Evolutionary conservation across 106 monocot genomes (phyloP).

Genomic region (Platanthera zijinensis): DNA sequence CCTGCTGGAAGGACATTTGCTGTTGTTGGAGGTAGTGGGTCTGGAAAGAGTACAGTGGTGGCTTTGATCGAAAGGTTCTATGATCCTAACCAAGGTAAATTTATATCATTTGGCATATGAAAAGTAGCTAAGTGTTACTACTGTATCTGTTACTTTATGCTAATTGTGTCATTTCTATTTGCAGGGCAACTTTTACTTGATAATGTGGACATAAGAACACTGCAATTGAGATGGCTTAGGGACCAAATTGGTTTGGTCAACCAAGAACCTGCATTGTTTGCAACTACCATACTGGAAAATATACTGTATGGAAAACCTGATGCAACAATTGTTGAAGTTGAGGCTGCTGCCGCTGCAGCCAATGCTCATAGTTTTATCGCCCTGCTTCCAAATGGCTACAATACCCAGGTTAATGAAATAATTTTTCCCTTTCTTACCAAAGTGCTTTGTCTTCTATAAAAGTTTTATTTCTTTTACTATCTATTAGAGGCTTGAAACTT

Average conservation of each 20-base stretch:
- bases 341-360: constrained; percentile 82
- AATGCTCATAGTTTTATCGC: constrained; percentile 97
- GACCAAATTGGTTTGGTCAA: constrained; percentile 97
- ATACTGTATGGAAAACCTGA: constrained; percentile 89
- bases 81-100: constrained; percentile 91
- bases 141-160: neutral
- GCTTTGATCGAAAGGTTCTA: constrained; percentile 94
- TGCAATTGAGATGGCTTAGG: constrained; percentile 83
- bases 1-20: constrained; percentile 90
- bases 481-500: neutral
- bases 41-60: constrained; percentile 93
- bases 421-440: too few species aligned
- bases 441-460: neutral
- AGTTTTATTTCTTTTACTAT: neutral
- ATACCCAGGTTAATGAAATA: constrained; percentile 56
- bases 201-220: constrained; percentile 84
- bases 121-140: neutral
- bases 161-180: constrained; percentile 1
- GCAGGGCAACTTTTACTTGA: constrained; percentile 91
- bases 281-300: constrained; percentile 89
- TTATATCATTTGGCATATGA: neutral
- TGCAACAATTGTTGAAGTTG: constrained; percentile 88
- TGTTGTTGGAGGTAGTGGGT: constrained; percentile 97
- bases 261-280: constrained; percentile 98
- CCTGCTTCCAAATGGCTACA: constrained; percentile 90